phyloP scores from a whole-genome alignment of 2,329 filamentous ascomycete genomes.

The Bipolaris oryzae region DNA sequence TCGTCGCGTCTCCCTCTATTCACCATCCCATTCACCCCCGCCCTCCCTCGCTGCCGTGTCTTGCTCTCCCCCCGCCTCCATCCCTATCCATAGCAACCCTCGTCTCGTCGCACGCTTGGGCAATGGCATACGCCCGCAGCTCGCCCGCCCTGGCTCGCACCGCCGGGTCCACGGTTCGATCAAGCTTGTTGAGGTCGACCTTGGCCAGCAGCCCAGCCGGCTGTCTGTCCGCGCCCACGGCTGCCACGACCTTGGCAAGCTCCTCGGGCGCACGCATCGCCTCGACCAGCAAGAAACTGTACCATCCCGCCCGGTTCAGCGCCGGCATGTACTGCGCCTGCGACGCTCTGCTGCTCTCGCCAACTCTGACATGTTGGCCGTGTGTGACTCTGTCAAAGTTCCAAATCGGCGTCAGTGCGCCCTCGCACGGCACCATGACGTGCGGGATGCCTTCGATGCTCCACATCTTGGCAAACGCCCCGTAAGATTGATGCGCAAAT shows the following conservation, averaged over 20 bases:
- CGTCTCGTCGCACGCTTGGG: slow-evolving; percentile 38
- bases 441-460: slow-evolving; percentile 43
- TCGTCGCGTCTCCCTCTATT: neutral
- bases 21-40: neutral
- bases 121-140: slow-evolving; percentile 33
- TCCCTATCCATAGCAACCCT: slow-evolving; percentile 12
- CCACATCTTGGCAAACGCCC: slow-evolving; percentile 43
- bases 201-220: slow-evolving; percentile 40
- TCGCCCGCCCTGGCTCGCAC: slow-evolving; percentile 34
- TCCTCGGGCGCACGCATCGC: slow-evolving; percentile 35
- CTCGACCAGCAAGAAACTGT: slow-evolving; percentile 45
- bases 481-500: slow-evolving; percentile 37
- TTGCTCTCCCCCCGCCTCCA: no score
- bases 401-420: slow-evolving; percentile 36
- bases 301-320: slow-evolving; percentile 45
- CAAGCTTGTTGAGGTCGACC: slow-evolving; percentile 40
- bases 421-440: slow-evolving; percentile 41
- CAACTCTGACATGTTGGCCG: slow-evolving; percentile 15
- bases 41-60: slow-evolving; percentile 8
- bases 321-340: slow-evolving; percentile 42
- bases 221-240: slow-evolving; percentile 41
- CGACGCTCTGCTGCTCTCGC: slow-evolving; percentile 9
- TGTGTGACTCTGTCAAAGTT: slow-evolving; percentile 37
- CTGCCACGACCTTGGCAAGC: slow-evolving; percentile 35
- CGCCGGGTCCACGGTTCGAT: slow-evolving; percentile 28